Conservation (phyloP, 1,284 basidiomycete genomes). For the Cryptococcus amylolentus region DNA sequence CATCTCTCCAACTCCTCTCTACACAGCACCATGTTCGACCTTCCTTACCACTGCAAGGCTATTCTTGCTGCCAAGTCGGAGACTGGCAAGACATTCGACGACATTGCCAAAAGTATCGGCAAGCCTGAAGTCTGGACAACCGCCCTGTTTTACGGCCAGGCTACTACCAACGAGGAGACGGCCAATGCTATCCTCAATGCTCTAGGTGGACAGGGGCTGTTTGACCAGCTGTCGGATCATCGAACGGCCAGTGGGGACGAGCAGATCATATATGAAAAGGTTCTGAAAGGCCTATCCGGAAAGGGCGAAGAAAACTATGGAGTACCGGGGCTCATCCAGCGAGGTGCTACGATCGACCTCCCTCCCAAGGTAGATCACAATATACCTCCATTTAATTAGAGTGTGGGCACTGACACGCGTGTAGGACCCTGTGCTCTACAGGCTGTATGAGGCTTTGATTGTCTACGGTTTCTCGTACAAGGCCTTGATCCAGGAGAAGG, state of each 20-base stretch:
- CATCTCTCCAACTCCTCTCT: neutral
- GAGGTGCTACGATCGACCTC: constrained; percentile 38
- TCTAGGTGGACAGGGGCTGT: constrained; percentile 52
- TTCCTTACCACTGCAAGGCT: constrained; percentile 25
- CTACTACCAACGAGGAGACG: constrained; percentile 60
- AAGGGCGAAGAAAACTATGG: constrained; percentile 25
- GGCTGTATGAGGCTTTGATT: constrained; percentile 76
- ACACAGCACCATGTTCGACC: constrained; percentile 8
- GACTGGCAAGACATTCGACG: constrained; percentile 66
- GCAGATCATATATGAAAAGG: constrained; percentile 5
- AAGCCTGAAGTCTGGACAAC: constrained; percentile 86
- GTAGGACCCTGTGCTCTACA: constrained; percentile 74
- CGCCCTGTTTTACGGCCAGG: constrained; percentile 81
- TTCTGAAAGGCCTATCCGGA: constrained; percentile 24
- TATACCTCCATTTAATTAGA: neutral
- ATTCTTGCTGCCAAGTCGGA: constrained; percentile 29
- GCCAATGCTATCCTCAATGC: constrained; percentile 69
- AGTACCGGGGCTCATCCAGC: constrained; percentile 31
- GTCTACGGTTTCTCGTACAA: constrained; percentile 64
- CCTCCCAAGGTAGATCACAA: constrained; percentile 35
- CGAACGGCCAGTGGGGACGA: neutral
- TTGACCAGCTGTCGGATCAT: constrained; percentile 7
- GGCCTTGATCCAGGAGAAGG: constrained; percentile 84
- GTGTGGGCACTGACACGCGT: neutral
- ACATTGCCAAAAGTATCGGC: constrained; percentile 65